These are phyloP conservation scores for Globisporangium megalacanthum DNA, from an alignment of 352 stramenopile genomes.

Conservation along the genomic window DNA sequence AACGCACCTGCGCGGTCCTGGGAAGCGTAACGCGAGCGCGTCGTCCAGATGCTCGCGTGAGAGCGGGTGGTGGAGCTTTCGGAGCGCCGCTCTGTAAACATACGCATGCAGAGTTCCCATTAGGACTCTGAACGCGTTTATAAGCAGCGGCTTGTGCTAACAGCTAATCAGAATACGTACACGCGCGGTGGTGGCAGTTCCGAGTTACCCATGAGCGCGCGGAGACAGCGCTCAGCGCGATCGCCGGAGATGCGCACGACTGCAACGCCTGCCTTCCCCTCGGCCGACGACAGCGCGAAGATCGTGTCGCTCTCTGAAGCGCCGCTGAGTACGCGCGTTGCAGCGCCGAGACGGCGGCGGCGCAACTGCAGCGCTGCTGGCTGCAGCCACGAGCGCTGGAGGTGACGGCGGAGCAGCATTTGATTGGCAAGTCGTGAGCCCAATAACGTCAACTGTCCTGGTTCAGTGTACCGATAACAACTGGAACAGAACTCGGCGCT, in stretches of 20 bases:
- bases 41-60: slow-evolving; percentile 83
- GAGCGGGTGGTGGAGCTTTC: slow-evolving; percentile 74
- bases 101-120: no score
- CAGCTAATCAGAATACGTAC: slow-evolving; percentile 19
- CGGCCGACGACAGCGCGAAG: slow-evolving; percentile 87
- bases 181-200: slow-evolving; percentile 38
- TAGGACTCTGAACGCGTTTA: no score
- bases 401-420: neutral
- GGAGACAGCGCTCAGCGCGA: slow-evolving; percentile 55
- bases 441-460: neutral
- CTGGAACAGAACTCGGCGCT: neutral
- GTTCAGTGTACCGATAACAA: neutral
- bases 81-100: slow-evolving; percentile 40
- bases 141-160: no score
- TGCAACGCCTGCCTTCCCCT: slow-evolving; percentile 80
- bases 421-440: neutral
- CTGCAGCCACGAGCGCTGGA: neutral
- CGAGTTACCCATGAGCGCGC: slow-evolving; percentile 38
- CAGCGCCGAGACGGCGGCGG: neutral
- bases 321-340: neutral
- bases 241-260: slow-evolving; percentile 88
- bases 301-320: slow-evolving; percentile 78
- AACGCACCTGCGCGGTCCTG: slow-evolving; percentile 61
- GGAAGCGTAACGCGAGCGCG: slow-evolving; percentile 85
- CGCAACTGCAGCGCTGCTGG: neutral